These are phyloP conservation scores for Sclerotinia subarctica DNA, from an alignment of 2,329 filamentous ascomycete genomes.

Conservation along the genomic window DNA sequence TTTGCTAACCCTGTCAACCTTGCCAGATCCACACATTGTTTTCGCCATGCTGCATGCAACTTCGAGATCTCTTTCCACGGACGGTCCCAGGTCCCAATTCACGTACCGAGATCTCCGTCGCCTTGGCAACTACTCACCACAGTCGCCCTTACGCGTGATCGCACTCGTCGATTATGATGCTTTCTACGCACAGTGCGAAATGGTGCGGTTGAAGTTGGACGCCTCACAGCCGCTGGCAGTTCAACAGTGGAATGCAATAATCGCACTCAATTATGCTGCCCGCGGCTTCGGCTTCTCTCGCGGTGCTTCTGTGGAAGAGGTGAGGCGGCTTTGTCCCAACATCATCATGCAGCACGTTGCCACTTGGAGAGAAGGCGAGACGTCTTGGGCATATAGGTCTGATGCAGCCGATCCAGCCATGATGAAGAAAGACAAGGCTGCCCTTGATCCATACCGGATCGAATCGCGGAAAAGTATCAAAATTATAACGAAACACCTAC, in stretches of 20 bases:
- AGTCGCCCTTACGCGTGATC: slow-evolving; percentile 71
- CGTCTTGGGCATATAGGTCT: slow-evolving; percentile 84
- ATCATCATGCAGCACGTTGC: slow-evolving; percentile 91
- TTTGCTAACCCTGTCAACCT: no score
- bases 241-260: slow-evolving; percentile 80
- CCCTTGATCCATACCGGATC: slow-evolving; percentile 83
- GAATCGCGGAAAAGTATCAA: slow-evolving; percentile 80
- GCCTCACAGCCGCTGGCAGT: slow-evolving; percentile 82
- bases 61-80: no score
- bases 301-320: slow-evolving; percentile 76
- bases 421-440: slow-evolving; percentile 88
- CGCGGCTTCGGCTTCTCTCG: slow-evolving; percentile 76
- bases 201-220: slow-evolving; percentile 73
- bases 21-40: no score
- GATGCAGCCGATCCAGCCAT: slow-evolving; percentile 64
- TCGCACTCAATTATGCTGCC: slow-evolving; percentile 93
- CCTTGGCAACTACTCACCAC: no score
- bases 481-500: slow-evolving; percentile 63
- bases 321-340: slow-evolving; percentile 79
- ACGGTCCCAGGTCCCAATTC: no score
- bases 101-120: no score
- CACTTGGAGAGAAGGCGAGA: slow-evolving; percentile 89
- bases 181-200: slow-evolving; percentile 96
- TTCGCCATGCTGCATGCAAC: no score
- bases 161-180: slow-evolving; percentile 94